Evolutionary conservation across 352 stramenopile genomes (phyloP).

Genomic region (Pelagophyceae sp.): DNA sequence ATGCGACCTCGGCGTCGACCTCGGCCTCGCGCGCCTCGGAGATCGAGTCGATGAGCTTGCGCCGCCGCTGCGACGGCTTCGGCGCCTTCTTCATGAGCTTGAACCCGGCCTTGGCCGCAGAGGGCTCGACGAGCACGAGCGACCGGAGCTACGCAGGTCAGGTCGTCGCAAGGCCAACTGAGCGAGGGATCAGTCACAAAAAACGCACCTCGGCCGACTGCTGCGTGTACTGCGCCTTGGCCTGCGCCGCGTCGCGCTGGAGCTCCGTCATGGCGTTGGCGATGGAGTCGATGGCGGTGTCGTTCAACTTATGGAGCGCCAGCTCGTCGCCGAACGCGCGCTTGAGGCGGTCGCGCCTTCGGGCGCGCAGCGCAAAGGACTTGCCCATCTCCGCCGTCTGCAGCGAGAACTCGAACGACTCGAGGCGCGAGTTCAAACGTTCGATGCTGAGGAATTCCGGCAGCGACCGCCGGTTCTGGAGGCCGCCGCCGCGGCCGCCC

Average conservation of each 20-base stretch:
- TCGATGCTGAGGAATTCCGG: constrained; percentile 13
- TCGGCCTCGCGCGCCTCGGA: neutral
- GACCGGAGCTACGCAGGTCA: no score
- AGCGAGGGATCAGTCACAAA: no score
- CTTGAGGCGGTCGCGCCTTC: neutral
- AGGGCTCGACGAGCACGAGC: no score
- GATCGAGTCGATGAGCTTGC: neutral
- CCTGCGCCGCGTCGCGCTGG: neutral
- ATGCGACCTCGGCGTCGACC: constrained; percentile 5
- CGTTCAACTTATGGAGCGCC: neutral
- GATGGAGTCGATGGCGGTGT: neutral
- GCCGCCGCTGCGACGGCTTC: neutral
- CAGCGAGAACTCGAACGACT: constrained; percentile 16
- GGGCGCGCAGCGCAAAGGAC: neutral
- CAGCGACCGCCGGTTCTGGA: neutral
- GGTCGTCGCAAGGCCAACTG: no score
- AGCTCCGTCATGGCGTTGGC: neutral
- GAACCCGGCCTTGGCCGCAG: neutral
- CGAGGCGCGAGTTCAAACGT: constrained; percentile 6
- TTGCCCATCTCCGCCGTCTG: neutral
- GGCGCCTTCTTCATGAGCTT: neutral
- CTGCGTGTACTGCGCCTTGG: neutral
- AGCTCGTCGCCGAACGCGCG: constrained; percentile 13
- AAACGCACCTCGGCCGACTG: neutral
- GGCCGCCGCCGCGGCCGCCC: neutral